Conservation (phyloP, 106 monocot species). For the Hemerocallis citrina region DNA sequence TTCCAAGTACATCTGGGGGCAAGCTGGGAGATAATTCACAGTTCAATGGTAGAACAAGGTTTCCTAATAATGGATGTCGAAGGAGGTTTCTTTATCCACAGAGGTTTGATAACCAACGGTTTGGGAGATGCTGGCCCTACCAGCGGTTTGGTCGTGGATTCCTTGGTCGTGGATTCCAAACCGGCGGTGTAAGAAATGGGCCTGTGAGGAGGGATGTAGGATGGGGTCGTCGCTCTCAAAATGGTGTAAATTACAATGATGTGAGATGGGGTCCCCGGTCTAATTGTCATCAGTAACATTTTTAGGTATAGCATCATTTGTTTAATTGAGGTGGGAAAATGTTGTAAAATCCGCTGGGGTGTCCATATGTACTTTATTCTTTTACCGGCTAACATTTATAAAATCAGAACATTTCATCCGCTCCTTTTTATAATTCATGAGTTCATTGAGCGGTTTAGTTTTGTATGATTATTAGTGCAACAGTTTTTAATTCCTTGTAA, state of each 20-base stretch:
- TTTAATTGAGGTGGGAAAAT: too few species aligned
- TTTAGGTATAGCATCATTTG: constrained; percentile 13
- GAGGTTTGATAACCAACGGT: constrained; percentile 8
- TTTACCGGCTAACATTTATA: too few species aligned
- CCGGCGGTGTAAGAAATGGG: constrained; percentile 13
- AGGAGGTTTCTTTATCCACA: constrained; percentile 18
- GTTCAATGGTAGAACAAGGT: constrained; percentile 6
- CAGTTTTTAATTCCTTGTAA: too few species aligned
- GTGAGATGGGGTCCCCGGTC: background rate
- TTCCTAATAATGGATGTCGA: constrained; percentile 5
- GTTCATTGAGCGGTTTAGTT: too few species aligned
- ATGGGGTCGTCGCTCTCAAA: constrained; percentile 1
- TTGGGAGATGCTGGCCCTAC: constrained; percentile 16
- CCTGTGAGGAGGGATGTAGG: background rate
- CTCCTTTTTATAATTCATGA: too few species aligned
- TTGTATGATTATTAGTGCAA: too few species aligned
- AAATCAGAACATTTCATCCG: too few species aligned
- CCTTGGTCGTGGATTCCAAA: too few species aligned
- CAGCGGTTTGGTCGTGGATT: constrained; percentile 11
- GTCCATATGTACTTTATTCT: too few species aligned
- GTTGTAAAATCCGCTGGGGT: too few species aligned
- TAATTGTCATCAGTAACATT: constrained; percentile 11
- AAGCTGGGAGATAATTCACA: background rate
- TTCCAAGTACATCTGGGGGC: constrained; percentile 4
- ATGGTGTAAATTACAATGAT: constrained; percentile 10